A percentile compares a stretch with the other conserved stretches of the same genome.
Evolutionary conservation across 345 rosid genomes (phyloP).

Genomic region (Populus nigra): DNA sequence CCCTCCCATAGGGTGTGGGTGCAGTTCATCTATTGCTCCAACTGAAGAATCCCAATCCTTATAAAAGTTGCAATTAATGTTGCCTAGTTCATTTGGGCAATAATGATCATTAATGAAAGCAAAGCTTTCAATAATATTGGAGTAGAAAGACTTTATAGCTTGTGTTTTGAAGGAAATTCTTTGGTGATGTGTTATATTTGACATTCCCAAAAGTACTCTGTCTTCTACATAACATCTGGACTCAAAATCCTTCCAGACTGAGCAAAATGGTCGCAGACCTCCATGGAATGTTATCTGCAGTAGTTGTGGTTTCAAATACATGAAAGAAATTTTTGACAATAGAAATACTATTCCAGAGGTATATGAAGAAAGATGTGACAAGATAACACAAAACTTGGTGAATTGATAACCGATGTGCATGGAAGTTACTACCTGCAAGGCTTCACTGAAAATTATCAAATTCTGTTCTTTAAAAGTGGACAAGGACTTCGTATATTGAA

Average conservation of each 20-base stretch:
- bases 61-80: constrained; percentile 33
- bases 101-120: constrained; percentile 22
- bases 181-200: constrained; percentile 36
- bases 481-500: background rate
- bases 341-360: background rate
- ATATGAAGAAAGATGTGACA: background rate
- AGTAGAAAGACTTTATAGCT: constrained; percentile 49
- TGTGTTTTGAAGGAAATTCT: constrained; percentile 36
- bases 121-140: constrained; percentile 35
- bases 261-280: constrained; percentile 39
- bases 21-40: constrained; percentile 20
- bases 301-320: constrained; percentile 14
- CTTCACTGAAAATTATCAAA: background rate
- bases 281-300: constrained; percentile 56
- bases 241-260: constrained; percentile 44
- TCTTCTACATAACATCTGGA: constrained; percentile 42
- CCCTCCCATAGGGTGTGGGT: constrained; percentile 13
- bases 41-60: constrained; percentile 39
- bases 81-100: constrained; percentile 31
- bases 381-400: too few species aligned
- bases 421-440: background rate
- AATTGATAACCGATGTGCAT: background rate
- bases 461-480: background rate
- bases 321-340: background rate
- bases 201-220: constrained; percentile 35